These are phyloP conservation scores for Auriscalpium microsporum DNA, from an alignment of 768 basidiomycete species.

Conservation along the genomic window DNA sequence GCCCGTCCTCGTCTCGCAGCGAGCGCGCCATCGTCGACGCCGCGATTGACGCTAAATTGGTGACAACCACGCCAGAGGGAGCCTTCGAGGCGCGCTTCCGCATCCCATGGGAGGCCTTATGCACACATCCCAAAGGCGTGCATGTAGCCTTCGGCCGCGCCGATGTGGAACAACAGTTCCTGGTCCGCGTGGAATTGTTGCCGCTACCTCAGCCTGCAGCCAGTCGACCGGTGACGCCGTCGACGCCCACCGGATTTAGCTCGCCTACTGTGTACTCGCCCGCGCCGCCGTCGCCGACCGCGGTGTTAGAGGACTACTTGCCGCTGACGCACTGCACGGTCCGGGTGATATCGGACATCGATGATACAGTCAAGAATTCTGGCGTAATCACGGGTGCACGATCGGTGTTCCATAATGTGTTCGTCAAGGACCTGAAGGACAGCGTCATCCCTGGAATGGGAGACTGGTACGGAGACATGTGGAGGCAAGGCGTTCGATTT, in stretches of 20 bases:
- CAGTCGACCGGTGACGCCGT: slow-evolving; percentile 3
- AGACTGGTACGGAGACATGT: slow-evolving; percentile 67
- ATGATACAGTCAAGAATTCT: slow-evolving; percentile 84
- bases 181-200: slow-evolving; percentile 45
- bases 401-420: slow-evolving; percentile 83
- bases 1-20: slow-evolving; percentile 21
- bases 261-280: slow-evolving; percentile 1
- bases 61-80: slow-evolving; percentile 61
- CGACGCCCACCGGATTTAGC: neutral
- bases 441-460: slow-evolving; percentile 77
- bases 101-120: slow-evolving; percentile 64
- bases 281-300: slow-evolving; percentile 7
- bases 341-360: slow-evolving; percentile 86
- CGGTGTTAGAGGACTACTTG: slow-evolving; percentile 18
- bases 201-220: slow-evolving; percentile 28
- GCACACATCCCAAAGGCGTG: slow-evolving; percentile 47
- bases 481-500: slow-evolving; percentile 64
- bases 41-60: slow-evolving; percentile 42
- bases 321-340: slow-evolving; percentile 54
- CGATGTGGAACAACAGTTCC: slow-evolving; percentile 36
- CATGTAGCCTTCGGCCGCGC: slow-evolving; percentile 51
- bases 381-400: slow-evolving; percentile 74
- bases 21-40: slow-evolving; percentile 1
- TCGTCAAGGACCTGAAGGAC: slow-evolving; percentile 77
- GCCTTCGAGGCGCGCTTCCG: slow-evolving; percentile 58